Evolutionary conservation across 2,329 filamentous ascomycete genomes (phyloP), one percentile per base, ranked within the genome.

Genomic region (Sarocladium kiliense): DNA sequence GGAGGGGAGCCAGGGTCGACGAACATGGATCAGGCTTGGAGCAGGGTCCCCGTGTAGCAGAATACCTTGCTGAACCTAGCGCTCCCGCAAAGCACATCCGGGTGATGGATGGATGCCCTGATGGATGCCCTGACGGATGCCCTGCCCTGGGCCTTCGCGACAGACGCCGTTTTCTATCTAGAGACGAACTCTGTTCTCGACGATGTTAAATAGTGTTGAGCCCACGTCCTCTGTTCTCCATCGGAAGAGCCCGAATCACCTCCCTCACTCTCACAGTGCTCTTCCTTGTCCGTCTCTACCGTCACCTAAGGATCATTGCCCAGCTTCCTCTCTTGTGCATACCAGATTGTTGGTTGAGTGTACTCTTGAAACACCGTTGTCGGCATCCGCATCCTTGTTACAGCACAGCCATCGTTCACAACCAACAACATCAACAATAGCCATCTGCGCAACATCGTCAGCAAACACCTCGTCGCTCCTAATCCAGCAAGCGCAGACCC

Each of bases 101-200:
- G 7, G 44, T 47, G 44, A 47, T 30, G 25, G 44, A 47, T 26
- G 39, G 39, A 44, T 23, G 65, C n/a, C n/a, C n/a, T n/a, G n/a
- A n/a, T n/a, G n/a, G n/a, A n/a, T n/a, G n/a, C n/a, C 62, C 39
- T 64, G 63, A 16, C 73, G 64, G 42, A 75, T 72, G 19, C 68
- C 65, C 36, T 61, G 56, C n/a, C 68, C 70, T 34, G 73, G n/a
- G n/a, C 59, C 14, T 59, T 63, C 50, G 65, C 63, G 23, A 74
- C 58, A 56, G 74, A 71, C 37, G 55, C 54, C 19, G 64, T 64
- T 23, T n/a, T 25, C 12, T 23, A 16, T 47, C 25, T 21, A n/a
- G 23, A 47, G 44, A 47, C 44, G 44, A 47, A 47, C 44, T 27
- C 44, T 47, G 44, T 30, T 47, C 44, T 47, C 9, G 16, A 47